Conservation (phyloP, 2,329 filamentous ascomycete genomes). For the Cercospora berteroae region DNA sequence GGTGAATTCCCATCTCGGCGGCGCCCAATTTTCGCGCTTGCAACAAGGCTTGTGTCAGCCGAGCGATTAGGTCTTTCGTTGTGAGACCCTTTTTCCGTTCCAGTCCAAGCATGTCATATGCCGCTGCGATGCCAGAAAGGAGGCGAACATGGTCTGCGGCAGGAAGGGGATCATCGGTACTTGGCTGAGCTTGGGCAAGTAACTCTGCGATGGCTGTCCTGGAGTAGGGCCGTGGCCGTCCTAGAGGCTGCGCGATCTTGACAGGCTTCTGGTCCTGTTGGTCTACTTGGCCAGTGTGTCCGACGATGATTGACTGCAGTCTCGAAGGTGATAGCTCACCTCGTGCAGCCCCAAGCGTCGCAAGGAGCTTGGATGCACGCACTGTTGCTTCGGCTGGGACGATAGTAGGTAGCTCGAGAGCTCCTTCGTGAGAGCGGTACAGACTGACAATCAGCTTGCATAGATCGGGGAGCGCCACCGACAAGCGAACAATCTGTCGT, state of each 20-base stretch:
- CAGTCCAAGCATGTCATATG: constrained; percentile 75
- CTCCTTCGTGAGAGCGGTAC: constrained; percentile 62
- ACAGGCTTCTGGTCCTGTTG: not conserved
- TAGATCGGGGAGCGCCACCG: constrained; percentile 67
- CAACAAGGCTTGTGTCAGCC: constrained; percentile 78
- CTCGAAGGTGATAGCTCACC: constrained; percentile 53
- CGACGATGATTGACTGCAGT: constrained; percentile 14
- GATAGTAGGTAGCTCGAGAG: constrained; percentile 67
- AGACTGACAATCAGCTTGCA: constrained; percentile 71
- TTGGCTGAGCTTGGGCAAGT: constrained; percentile 28
- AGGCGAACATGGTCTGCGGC: constrained; percentile 59
- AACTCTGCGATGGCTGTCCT: constrained; percentile 26
- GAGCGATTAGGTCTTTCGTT: constrained; percentile 77
- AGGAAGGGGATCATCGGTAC: constrained; percentile 34
- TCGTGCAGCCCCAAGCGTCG: constrained; percentile 63
- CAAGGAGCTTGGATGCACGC: constrained; percentile 68
- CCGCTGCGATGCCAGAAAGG: constrained; percentile 79
- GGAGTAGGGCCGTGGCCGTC: constrained; percentile 13
- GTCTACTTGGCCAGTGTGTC: not conserved
- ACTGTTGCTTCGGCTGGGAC: constrained; percentile 71
- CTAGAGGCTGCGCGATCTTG: not conserved
- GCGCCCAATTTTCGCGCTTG: constrained; percentile 90
- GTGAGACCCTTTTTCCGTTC: constrained; percentile 90
- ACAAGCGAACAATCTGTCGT: constrained; percentile 48
- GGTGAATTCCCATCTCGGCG: constrained; percentile 94